phyloP scores from a whole-genome alignment of 23 red algal species.

The Cyanidioschyzon merolae region DNA sequence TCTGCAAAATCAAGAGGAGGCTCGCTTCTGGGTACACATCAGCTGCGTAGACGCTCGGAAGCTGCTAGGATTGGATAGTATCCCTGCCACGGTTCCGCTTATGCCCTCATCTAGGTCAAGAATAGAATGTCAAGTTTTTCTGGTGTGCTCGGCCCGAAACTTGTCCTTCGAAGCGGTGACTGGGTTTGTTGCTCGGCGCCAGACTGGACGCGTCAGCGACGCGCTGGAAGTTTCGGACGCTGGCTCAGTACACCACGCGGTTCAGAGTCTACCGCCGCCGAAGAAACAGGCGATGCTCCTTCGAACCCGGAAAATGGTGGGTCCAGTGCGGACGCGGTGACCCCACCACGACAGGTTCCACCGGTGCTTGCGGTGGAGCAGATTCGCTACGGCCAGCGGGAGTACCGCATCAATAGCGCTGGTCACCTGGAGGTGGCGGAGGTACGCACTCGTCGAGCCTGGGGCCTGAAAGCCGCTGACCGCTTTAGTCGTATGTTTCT shows the following conservation, averaged over 20 bases:
- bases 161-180: background rate
- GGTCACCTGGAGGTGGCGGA: conserved; percentile 6
- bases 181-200: background rate
- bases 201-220: conserved; percentile 17
- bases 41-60: too few relatives aligned
- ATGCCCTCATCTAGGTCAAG: too few relatives aligned
- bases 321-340: background rate
- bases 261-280: background rate
- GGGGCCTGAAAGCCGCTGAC: conserved; percentile 52
- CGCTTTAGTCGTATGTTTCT: conserved; percentile 47
- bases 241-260: background rate
- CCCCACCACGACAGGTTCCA: background rate
- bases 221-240: background rate
- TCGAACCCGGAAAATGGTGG: too few relatives aligned
- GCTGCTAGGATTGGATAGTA: too few relatives aligned
- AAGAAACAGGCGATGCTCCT: background rate
- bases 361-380: background rate
- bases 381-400: background rate
- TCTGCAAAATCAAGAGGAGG: too few relatives aligned
- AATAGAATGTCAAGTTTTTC: background rate
- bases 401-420: conserved; percentile 19
- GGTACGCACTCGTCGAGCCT: conserved; percentile 21
- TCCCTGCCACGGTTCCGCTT: too few relatives aligned
- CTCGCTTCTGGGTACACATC: too few relatives aligned
- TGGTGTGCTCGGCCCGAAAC: background rate